Evolutionary conservation across 495 filamentous ascomycete species (phyloP).

Genomic region (Penicillium samsonianum): DNA sequence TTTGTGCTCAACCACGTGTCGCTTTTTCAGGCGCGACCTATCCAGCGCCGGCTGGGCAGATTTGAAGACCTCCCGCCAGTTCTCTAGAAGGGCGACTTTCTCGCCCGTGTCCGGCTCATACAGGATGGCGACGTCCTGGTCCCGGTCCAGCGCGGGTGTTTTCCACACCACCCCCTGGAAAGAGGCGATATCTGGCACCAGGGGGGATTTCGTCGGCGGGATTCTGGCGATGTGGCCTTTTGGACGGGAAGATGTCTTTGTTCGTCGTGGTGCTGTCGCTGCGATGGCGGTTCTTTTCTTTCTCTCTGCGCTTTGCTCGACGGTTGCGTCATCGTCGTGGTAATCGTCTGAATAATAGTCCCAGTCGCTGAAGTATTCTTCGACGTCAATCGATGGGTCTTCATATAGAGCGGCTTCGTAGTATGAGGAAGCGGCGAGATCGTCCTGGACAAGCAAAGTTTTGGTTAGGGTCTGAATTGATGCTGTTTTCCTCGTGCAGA

Average conservation of each 20-base stretch:
- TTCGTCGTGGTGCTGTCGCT: slow-evolving; percentile 18
- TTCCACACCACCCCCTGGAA: slow-evolving; percentile 49
- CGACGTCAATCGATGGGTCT: slow-evolving; percentile 43
- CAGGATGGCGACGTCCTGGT: slow-evolving; percentile 34
- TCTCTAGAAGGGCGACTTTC: slow-evolving; percentile 48
- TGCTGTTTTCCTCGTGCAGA: slow-evolving; percentile 5
- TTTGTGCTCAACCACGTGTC: slow-evolving; percentile 1
- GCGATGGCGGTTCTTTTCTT: slow-evolving; percentile 15
- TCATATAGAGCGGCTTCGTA: slow-evolving; percentile 45
- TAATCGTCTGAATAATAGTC: slow-evolving; percentile 54
- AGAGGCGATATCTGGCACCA: slow-evolving; percentile 27
- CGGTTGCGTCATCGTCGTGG: slow-evolving; percentile 49
- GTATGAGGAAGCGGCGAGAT: slow-evolving; percentile 47
- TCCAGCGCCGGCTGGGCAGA: slow-evolving; percentile 37
- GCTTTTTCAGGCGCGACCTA: slow-evolving; percentile 26
- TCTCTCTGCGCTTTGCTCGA: slow-evolving; percentile 14
- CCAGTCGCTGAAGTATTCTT: slow-evolving; percentile 52
- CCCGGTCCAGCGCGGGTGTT: slow-evolving; percentile 21
- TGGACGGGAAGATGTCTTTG: slow-evolving; percentile 1
- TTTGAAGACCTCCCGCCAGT: slow-evolving; percentile 56
- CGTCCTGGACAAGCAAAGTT: slow-evolving; percentile 41
- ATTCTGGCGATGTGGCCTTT: not conserved
- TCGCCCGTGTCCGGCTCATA: slow-evolving; percentile 43
- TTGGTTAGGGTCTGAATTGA: slow-evolving; percentile 3
- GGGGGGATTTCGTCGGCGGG: slow-evolving; percentile 10